phyloP scores from a whole-genome alignment of 768 basidiomycete species.

The Polyporus arcularius region DNA sequence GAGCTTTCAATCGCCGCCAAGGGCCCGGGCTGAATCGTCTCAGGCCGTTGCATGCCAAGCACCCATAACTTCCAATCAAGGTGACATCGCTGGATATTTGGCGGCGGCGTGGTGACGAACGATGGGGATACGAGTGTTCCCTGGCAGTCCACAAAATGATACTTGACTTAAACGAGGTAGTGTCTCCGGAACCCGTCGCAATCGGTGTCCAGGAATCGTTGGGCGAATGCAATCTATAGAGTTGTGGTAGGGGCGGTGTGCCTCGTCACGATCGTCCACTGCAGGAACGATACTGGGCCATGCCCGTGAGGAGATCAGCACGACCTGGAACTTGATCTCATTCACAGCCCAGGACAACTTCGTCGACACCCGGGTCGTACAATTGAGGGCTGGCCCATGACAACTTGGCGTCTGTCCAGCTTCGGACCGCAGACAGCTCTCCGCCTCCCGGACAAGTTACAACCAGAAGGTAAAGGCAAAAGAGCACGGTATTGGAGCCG shows the following conservation, averaged over 20 bases:
- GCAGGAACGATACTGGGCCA: too few species aligned
- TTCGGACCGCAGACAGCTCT: not conserved
- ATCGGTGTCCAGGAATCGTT: conserved; percentile 1
- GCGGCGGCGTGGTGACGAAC: not conserved
- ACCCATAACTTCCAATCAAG: not conserved
- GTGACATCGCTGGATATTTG: conserved; percentile 1
- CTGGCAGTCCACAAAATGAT: not conserved
- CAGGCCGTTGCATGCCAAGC: too few species aligned
- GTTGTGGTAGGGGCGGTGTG: not conserved
- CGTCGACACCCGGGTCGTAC: conserved; percentile 3
- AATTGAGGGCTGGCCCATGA: not conserved
- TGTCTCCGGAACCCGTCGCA: not conserved
- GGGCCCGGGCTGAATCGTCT: too few species aligned
- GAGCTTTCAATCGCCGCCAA: too few species aligned
- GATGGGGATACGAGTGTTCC: not conserved
- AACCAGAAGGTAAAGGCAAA: conserved; percentile 1
- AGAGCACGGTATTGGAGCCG: conserved; percentile 2
- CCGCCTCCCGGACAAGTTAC: not conserved
- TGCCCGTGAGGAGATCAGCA: too few species aligned
- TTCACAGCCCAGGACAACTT: not conserved
- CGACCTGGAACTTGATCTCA: too few species aligned
- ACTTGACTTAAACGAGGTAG: not conserved
- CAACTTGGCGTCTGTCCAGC: not conserved
- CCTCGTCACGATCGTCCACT: not conserved
- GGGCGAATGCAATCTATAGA: conserved; percentile 1